Evolutionary conservation across 768 basidiomycete genomes (phyloP), one percentile per base, ranked within the genome.

Genomic region (Rhodotorula kratochvilovae): DNA sequence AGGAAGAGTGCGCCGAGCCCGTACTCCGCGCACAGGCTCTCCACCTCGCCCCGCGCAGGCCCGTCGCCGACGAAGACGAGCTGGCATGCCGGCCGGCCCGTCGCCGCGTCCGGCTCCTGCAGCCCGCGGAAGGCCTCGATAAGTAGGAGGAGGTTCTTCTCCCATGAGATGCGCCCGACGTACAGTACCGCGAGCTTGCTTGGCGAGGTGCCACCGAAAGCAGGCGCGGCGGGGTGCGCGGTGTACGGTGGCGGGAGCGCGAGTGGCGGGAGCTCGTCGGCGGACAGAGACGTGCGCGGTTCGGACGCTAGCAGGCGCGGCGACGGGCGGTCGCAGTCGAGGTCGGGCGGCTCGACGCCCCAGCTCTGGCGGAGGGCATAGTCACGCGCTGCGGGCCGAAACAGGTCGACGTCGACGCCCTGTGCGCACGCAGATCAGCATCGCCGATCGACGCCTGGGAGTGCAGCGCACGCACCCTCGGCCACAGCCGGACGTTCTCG

Each of bases 41-140:
- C 81, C 12, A 82, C 72, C 45, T 80, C 81, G 1, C 29, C 42
- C 39, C 80, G 66, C 13, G 82, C 81, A 1, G 83, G 82, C 1
- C 83, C 83, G 66, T 83, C 81, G 7, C 83, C 83, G 25, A 82
- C 82, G 43, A 84, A 81, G 3, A 82, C 80, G 48, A 83, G 78
- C 59, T 63, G 77, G 54, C 39, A 81, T 46, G 43, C 77, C 45
- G 55, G 71, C 13, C 29, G 69, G 48, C 50, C 50, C 3, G 54
- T 55, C 51, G 55, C 51, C 0, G 27, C 15, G 42, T 66, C 69
- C 0, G 64, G 36, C 0, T 25, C 45, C 11, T 74, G 58, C 13
- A 84, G 77, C 2, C 74, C 66, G 1, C 74, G 77, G 62, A 81
- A 81, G 8, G 82, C 81, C 31, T 79, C 72, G n/a, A 83, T 78